phyloP scores from a whole-genome alignment of 169 alveolate species.

The Theileria orientalis region DNA sequence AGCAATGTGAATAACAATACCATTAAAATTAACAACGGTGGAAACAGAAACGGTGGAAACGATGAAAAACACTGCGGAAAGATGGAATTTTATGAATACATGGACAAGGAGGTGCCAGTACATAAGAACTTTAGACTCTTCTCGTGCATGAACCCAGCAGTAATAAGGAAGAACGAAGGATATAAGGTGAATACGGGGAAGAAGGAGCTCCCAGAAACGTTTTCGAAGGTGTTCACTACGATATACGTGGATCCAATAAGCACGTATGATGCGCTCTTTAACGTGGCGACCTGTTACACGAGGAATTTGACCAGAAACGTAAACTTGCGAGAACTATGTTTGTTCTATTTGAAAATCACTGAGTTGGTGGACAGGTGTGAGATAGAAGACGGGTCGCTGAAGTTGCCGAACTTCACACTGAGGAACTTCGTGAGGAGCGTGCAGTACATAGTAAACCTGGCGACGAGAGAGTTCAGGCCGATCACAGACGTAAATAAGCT shows the following conservation, averaged over 20 bases:
- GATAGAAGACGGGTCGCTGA: constrained; percentile 48
- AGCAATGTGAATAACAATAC: not conserved
- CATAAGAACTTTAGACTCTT: constrained; percentile 94
- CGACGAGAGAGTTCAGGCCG: constrained; percentile 36
- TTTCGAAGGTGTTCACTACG: constrained; percentile 93
- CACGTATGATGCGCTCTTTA: constrained; percentile 64
- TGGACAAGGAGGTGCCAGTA: constrained; percentile 80
- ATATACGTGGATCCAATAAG: constrained; percentile 91
- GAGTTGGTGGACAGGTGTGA: constrained; percentile 29
- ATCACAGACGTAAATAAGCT: constrained; percentile 32
- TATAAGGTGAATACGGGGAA: constrained; percentile 90
- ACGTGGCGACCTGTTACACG: constrained; percentile 55
- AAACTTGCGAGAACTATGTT: constrained; percentile 52
- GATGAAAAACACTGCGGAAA: constrained; percentile 14
- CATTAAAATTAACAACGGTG: constrained; percentile 20
- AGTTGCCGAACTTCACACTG: constrained; percentile 56
- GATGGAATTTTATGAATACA: constrained; percentile 80
- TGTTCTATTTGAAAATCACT: constrained; percentile 55
- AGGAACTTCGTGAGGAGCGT: constrained; percentile 56
- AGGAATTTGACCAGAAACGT: constrained; percentile 46
- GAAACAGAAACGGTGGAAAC: constrained; percentile 40
- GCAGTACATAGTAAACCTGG: constrained; percentile 25
- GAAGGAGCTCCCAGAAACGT: constrained; percentile 91
- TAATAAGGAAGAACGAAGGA: constrained; percentile 66
- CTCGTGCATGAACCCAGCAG: constrained; percentile 99